A percentile compares a stretch with the other conserved stretches of the same genome.
Evolutionary conservation across 495 filamentous ascomycete genomes (phyloP).

Genomic region (Podospora conica): DNA sequence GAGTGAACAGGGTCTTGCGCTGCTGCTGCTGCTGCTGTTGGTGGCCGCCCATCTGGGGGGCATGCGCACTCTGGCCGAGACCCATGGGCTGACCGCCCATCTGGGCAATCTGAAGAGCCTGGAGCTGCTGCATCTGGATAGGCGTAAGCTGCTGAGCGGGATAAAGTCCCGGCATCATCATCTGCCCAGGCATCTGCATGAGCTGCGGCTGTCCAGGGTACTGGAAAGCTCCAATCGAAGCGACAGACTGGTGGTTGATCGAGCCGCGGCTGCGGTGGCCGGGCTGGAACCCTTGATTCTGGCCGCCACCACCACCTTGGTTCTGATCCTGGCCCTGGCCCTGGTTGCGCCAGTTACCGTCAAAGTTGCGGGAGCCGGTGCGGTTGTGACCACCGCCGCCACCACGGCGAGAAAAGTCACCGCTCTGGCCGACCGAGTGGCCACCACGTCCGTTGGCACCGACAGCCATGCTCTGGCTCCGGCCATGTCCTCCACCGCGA

Average conservation of each 20-base stretch:
- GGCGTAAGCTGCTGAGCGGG: constrained; percentile 80
- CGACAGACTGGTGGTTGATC: constrained; percentile 74
- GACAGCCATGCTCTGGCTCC: constrained; percentile 59
- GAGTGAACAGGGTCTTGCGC: constrained; percentile 97
- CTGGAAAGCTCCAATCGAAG: constrained; percentile 80
- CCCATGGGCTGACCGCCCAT: constrained; percentile 71
- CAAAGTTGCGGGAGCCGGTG: constrained; percentile 84
- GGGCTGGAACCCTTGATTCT: constrained; percentile 82
- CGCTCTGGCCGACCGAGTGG: constrained; percentile 30
- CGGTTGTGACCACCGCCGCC: constrained; percentile 67
- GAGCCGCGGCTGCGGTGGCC: constrained; percentile 83
- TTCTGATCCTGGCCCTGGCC: constrained; percentile 56
- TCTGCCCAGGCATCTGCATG: constrained; percentile 76
- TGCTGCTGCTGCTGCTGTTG: constrained; percentile 78
- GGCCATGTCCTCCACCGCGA: constrained; percentile 48
- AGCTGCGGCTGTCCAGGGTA: constrained; percentile 89
- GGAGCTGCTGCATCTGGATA: constrained; percentile 84
- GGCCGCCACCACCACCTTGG: constrained; percentile 49
- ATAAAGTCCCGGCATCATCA: constrained; percentile 72
- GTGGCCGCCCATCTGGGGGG: constrained; percentile 57
- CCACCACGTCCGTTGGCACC: constrained; percentile 46
- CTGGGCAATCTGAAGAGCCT: constrained; percentile 81
- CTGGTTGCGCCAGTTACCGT: constrained; percentile 95
- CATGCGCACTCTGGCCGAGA: constrained; percentile 71
- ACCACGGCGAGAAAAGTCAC: constrained; percentile 63